Evolutionary conservation across 1,284 basidiomycete genomes (phyloP).

Genomic region (Paramarasmius palmivorus): DNA sequence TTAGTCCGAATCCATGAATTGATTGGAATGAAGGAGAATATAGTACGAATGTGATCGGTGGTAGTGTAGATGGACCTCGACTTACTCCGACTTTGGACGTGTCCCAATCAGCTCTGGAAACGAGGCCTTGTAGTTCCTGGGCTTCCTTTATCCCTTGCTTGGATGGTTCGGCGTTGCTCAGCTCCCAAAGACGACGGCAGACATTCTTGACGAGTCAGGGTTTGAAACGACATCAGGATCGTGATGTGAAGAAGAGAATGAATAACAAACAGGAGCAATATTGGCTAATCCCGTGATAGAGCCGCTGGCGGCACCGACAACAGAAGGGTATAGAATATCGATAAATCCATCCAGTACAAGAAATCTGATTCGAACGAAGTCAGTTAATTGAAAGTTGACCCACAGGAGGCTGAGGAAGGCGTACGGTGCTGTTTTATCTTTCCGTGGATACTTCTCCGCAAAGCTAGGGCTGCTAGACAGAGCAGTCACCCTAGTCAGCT

Average conservation of each 20-base stretch:
- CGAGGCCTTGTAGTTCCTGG: constrained; percentile 14
- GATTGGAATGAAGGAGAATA: no score
- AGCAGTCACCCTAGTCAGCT: constrained; percentile 8
- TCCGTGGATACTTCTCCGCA: constrained; percentile 7
- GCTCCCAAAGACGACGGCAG: constrained; percentile 8
- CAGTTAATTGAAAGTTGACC: constrained; percentile 1
- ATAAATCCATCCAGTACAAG: constrained; percentile 14
- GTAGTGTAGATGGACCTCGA: neutral
- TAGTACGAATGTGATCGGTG: neutral
- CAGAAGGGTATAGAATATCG: constrained; percentile 13
- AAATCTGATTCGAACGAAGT: constrained; percentile 3
- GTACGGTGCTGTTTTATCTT: constrained; percentile 8
- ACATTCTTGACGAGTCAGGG: neutral
- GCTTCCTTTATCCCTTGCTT: constrained; percentile 9
- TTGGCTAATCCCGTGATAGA: constrained; percentile 15
- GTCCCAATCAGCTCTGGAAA: constrained; percentile 16
- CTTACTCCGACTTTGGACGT: constrained; percentile 9
- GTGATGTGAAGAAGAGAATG: neutral
- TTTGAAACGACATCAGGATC: neutral
- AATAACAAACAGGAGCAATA: constrained; percentile 9
- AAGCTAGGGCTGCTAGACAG: constrained; percentile 5
- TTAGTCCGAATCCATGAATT: neutral
- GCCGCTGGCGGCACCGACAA: constrained; percentile 6
- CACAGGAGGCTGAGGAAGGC: neutral
- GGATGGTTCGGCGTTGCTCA: constrained; percentile 7